A percentile compares a stretch with the other conserved stretches of the same genome.
Conservation (phyloP, 257 asterid species). For the Verbena officinalis region DNA sequence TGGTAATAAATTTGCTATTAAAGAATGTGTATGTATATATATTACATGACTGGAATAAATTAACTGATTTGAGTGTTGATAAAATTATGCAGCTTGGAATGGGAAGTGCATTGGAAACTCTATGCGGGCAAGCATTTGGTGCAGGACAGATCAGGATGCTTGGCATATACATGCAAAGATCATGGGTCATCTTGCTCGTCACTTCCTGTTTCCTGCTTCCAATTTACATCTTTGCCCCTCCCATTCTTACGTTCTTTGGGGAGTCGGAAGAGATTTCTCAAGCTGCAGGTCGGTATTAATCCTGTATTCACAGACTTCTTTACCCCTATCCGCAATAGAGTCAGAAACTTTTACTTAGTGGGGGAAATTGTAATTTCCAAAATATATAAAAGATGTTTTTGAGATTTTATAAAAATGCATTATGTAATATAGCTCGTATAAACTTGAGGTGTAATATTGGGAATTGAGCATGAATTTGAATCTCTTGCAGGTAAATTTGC, state of each 20-base stretch:
- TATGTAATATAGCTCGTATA: too few species aligned
- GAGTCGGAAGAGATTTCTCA: conserved; percentile 54
- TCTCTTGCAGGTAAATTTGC: conserved; percentile 63
- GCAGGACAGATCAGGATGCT: conserved; percentile 79
- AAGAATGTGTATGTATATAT: too few species aligned
- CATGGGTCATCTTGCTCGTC: conserved; percentile 71
- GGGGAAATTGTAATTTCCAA: too few species aligned
- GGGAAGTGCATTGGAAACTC: conserved; percentile 88
- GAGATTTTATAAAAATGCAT: too few species aligned
- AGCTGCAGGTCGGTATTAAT: conserved; percentile 63
- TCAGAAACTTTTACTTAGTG: too few species aligned
- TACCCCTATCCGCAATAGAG: neutral
- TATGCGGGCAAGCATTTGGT: conserved; percentile 88
- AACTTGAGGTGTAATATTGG: neutral
- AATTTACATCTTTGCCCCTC: conserved; percentile 65
- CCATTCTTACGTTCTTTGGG: conserved; percentile 64
- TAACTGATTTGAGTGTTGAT: too few species aligned
- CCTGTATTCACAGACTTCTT: neutral
- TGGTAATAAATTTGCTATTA: too few species aligned
- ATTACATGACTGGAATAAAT: too few species aligned
- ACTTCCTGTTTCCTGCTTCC: conserved; percentile 59
- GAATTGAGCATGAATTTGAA: neutral
- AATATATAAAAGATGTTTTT: too few species aligned
- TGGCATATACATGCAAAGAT: conserved; percentile 84
- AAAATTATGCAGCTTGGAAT: conserved; percentile 77